phyloP scores from a whole-genome alignment of 495 filamentous ascomycete genomes.

The Beverwykella pulmonaria region DNA sequence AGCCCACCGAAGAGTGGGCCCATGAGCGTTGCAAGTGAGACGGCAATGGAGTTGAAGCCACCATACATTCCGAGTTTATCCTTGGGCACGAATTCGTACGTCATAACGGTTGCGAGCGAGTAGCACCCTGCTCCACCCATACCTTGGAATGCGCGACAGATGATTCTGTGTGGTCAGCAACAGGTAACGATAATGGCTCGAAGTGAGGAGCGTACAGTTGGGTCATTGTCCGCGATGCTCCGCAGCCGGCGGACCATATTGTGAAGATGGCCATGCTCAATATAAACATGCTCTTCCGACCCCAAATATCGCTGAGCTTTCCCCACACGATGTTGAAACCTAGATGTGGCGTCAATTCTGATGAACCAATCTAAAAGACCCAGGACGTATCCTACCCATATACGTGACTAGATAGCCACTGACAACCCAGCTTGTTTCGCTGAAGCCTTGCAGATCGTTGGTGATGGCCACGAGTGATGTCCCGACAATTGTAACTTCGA shows the following conservation, averaged over 20 bases:
- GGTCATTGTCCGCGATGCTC: conserved; percentile 37
- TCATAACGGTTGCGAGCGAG: conserved; percentile 57
- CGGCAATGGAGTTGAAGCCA: conserved; percentile 40
- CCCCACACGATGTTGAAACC: conserved; percentile 21
- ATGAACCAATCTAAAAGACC: not conserved
- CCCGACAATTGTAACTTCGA: conserved; percentile 67
- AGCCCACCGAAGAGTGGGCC: conserved; percentile 54
- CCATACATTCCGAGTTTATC: conserved; percentile 46
- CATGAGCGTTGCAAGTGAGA: conserved; percentile 47
- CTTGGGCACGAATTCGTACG: conserved; percentile 54
- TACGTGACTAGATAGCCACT: conserved; percentile 61
- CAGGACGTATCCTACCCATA: conserved; percentile 48
- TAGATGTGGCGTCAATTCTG: not conserved
- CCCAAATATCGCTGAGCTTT: conserved; percentile 42
- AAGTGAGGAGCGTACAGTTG: conserved; percentile 42
- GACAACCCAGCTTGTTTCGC: conserved; percentile 60
- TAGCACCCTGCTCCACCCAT: conserved; percentile 23
- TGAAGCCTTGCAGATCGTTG: conserved; percentile 55
- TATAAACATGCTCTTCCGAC: conserved; percentile 44
- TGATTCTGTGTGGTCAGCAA: conserved; percentile 9
- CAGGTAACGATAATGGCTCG: not conserved
- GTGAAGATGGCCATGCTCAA: conserved; percentile 44
- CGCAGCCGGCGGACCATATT: conserved; percentile 22
- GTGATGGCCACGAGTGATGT: conserved; percentile 65
- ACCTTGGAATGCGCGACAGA: conserved; percentile 26